Percentiles rank a stretch among this genome's conserved stretches.
These are phyloP conservation scores for Solanum hybrid DNA, from an alignment of 305 asterid genomes.

Conservation along the genomic window DNA sequence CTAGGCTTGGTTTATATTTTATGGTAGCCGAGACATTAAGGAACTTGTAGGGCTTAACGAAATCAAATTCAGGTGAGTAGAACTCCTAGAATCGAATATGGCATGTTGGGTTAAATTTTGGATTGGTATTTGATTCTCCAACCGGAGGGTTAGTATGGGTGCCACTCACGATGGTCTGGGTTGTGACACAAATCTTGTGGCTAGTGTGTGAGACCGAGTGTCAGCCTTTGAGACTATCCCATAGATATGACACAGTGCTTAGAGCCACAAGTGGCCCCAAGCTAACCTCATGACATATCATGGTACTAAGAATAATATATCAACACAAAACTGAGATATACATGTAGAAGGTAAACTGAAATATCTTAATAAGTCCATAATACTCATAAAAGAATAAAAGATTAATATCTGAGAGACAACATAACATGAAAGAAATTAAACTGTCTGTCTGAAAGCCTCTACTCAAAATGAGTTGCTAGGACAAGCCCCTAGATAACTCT, in stretches of 20 bases:
- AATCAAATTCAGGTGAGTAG: background rate
- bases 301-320: background rate
- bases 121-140: background rate
- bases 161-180: background rate
- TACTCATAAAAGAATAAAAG: background rate
- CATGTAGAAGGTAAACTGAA: background rate
- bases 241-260: background rate
- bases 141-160: background rate
- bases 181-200: background rate
- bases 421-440: background rate
- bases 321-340: background rate
- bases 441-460: background rate
- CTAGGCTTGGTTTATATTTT: background rate
- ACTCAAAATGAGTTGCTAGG: background rate
- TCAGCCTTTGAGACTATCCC: too few relatives aligned
- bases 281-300: background rate
- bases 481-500: background rate
- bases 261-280: background rate
- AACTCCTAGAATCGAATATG: background rate
- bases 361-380: background rate
- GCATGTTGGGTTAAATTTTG: background rate
- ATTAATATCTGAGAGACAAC: background rate
- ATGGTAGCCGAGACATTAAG: background rate
- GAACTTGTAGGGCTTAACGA: background rate
- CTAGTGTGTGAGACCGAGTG: background rate